These are phyloP conservation scores for Leishmania arabica DNA, from an alignment of 208 protist genomes.

Conservation along the genomic window DNA sequence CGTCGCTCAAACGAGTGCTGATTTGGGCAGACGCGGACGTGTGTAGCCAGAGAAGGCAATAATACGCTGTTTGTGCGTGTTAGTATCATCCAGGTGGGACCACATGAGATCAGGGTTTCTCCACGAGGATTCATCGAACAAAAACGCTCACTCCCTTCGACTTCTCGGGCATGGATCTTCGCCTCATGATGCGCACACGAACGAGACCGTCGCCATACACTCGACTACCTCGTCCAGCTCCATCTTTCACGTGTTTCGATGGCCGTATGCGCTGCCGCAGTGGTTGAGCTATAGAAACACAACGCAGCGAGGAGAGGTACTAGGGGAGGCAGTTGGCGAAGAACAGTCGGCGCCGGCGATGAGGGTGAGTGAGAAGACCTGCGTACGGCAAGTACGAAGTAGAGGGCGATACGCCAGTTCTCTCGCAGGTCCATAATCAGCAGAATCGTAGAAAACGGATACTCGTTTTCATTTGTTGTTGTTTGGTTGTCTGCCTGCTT, in stretches of 20 bases:
- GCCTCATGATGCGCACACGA: not conserved
- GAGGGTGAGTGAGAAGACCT: not conserved
- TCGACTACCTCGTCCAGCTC: not conserved
- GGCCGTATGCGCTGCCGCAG: not conserved
- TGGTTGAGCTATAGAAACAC: not conserved
- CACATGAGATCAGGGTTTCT: slow-evolving; percentile 2
- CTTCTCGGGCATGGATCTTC: not conserved
- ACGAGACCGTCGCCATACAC: not conserved
- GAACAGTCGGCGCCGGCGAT: not conserved
- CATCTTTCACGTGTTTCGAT: not conserved
- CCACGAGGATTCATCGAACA: slow-evolving; percentile 18
- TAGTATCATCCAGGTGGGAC: slow-evolving; percentile 14
- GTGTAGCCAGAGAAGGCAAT: slow-evolving; percentile 2
- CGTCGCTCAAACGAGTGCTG: not conserved
- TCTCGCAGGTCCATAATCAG: not conserved
- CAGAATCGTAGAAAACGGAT: not conserved
- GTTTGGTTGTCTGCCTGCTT: not conserved
- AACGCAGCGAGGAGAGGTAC: not conserved
- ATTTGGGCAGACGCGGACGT: not conserved
- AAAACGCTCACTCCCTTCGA: slow-evolving; percentile 8
- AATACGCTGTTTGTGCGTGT: not conserved
- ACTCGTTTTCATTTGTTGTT: not conserved
- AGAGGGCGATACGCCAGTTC: slow-evolving; percentile 2
- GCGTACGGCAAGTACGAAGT: not conserved
- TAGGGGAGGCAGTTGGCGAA: not conserved